Evolutionary conservation across 495 filamentous ascomycete species (phyloP).

Genomic region (Penicillium atrosanguineum): DNA sequence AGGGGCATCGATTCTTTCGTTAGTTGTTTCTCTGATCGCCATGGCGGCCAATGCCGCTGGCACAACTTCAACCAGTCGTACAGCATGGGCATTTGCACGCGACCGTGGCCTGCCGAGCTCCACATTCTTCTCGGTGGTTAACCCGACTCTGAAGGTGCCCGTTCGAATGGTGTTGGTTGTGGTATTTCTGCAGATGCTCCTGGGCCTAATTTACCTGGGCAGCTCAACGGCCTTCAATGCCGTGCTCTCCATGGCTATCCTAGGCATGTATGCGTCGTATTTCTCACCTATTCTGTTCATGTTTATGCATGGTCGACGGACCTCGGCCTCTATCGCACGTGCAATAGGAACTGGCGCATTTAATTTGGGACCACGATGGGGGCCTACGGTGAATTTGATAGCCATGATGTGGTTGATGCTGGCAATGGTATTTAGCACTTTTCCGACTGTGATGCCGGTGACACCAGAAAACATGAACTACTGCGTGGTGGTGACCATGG

Average conservation of each 20-base stretch:
- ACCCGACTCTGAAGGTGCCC: slow-evolving; percentile 16
- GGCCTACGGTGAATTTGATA: slow-evolving; percentile 13
- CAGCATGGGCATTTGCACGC: slow-evolving; percentile 25
- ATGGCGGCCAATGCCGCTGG: slow-evolving; percentile 21
- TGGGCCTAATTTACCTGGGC: slow-evolving; percentile 42
- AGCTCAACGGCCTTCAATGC: slow-evolving; percentile 44
- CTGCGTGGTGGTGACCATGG: slow-evolving; percentile 24
- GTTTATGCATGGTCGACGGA: slow-evolving; percentile 19
- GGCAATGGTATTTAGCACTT: slow-evolving; percentile 25
- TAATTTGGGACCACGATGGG: slow-evolving; percentile 16
- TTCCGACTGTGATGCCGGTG: slow-evolving; percentile 21
- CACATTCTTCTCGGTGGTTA: slow-evolving; percentile 14
- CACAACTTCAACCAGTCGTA: slow-evolving; percentile 23
- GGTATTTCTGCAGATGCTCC: slow-evolving; percentile 25
- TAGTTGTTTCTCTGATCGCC: slow-evolving; percentile 18
- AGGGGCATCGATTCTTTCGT: slow-evolving; percentile 32
- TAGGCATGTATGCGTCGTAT: slow-evolving; percentile 40
- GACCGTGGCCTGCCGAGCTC: slow-evolving; percentile 19
- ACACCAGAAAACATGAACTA: slow-evolving; percentile 26
- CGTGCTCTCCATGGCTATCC: slow-evolving; percentile 38
- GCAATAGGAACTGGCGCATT: slow-evolving; percentile 14
- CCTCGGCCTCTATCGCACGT: neutral
- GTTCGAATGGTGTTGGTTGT: slow-evolving; percentile 22
- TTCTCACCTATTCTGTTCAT: slow-evolving; percentile 26
- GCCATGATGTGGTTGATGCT: slow-evolving; percentile 20